These are phyloP conservation scores for Ilyonectria mors-panacis DNA, from an alignment of 2,329 filamentous ascomycete genomes.

Conservation along the genomic window DNA sequence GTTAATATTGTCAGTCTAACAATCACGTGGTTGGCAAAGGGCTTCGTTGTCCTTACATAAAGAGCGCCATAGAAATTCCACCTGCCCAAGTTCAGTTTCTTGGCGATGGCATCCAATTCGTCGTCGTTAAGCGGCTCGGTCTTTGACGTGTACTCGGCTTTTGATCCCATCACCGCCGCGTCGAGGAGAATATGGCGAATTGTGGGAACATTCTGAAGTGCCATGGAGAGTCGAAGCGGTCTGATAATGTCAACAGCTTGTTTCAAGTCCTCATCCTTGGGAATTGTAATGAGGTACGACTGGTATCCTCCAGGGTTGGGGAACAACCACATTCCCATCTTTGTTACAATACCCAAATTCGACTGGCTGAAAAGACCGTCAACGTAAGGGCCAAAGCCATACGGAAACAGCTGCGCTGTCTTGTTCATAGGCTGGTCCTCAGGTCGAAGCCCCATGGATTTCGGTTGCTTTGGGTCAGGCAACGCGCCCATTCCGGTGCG, in stretches of 20 bases:
- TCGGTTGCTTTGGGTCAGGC: slow-evolving; percentile 11
- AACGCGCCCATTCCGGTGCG: slow-evolving; percentile 28
- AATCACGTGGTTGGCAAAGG: too few species aligned
- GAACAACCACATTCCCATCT: slow-evolving; percentile 30
- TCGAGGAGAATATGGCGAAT: slow-evolving; percentile 38
- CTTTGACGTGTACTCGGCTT: slow-evolving; percentile 28
- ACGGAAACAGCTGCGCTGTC: slow-evolving; percentile 29
- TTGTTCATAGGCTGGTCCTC: slow-evolving; percentile 23
- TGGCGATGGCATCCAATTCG: slow-evolving; percentile 34
- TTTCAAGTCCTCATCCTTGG: slow-evolving; percentile 39
- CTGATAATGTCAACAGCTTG: slow-evolving; percentile 41
- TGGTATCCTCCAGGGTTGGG: slow-evolving; percentile 32
- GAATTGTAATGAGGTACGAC: slow-evolving; percentile 41
- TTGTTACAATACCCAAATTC: slow-evolving; percentile 23
- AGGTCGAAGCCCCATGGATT: slow-evolving; percentile 13
- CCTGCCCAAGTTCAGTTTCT: slow-evolving; percentile 38
- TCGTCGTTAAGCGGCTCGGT: slow-evolving; percentile 25
- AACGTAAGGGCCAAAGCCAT: slow-evolving; percentile 29
- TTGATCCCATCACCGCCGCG: slow-evolving; percentile 35
- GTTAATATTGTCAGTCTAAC: background rate
- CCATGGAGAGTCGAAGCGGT: slow-evolving; percentile 40
- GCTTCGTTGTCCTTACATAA: slow-evolving; percentile 6
- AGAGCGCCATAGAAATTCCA: slow-evolving; percentile 46
- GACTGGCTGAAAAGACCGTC: slow-evolving; percentile 25
- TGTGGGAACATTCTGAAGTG: slow-evolving; percentile 41